phyloP scores from a whole-genome alignment of 495 filamentous ascomycete species.

The Aspergillus nanangensis region DNA sequence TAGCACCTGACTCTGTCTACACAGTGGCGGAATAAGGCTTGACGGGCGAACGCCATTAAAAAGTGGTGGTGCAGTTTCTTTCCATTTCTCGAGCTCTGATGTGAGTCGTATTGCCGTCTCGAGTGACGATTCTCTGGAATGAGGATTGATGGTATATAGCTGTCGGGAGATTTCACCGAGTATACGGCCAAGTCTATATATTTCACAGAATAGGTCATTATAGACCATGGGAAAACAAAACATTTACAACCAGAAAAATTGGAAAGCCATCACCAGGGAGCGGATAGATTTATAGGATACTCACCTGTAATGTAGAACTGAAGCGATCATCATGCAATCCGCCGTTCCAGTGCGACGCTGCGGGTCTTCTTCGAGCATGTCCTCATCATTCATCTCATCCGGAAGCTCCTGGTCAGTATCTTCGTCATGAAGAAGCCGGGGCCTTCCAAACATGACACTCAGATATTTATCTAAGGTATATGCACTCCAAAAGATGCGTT shows the following conservation, averaged over 20 bases:
- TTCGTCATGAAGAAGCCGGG: conserved; percentile 48
- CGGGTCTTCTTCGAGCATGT: conserved; percentile 42
- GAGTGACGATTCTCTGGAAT: conserved; percentile 32
- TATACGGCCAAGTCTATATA: conserved; percentile 36
- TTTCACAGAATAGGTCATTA: conserved; percentile 1
- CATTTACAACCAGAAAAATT: too few relatives aligned
- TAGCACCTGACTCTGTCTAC: conserved; percentile 50
- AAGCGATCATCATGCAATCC: conserved; percentile 46
- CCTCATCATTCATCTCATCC: conserved; percentile 48
- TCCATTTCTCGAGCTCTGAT: conserved; percentile 33
- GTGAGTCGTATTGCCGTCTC: conserved; percentile 36
- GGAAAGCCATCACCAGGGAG: background rate
- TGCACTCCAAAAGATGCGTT: conserved; percentile 54
- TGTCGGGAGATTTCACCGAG: conserved; percentile 43
- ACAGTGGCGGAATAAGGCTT: conserved; percentile 47
- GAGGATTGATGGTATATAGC: conserved; percentile 43
- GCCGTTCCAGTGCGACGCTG: conserved; percentile 24
- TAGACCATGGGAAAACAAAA: too few relatives aligned
- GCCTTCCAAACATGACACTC: conserved; percentile 51
- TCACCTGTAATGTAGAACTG: conserved; percentile 41
- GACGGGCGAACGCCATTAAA: conserved; percentile 42
- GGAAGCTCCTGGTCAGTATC: conserved; percentile 52
- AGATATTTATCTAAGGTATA: conserved; percentile 56
- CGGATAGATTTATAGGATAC: conserved; percentile 2
- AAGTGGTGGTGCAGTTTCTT: conserved; percentile 37